Percentiles rank a stretch among this genome's conserved stretches.
phyloP scores from a whole-genome alignment of 2,329 filamentous ascomycete species.

The Mycogone perniciosa region DNA sequence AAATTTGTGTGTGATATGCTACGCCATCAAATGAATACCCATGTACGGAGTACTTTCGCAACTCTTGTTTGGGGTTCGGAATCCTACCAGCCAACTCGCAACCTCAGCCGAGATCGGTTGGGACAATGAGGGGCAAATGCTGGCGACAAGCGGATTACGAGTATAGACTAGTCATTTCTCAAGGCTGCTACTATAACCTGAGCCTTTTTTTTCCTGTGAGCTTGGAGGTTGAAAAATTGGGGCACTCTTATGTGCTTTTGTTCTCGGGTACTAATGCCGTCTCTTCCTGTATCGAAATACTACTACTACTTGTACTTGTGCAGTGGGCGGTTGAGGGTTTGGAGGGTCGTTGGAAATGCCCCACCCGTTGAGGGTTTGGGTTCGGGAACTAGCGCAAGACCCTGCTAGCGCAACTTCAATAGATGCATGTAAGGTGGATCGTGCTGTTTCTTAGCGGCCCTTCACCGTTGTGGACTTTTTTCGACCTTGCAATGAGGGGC shows the following conservation, averaged over 20 bases:
- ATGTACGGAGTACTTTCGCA: too few relatives aligned
- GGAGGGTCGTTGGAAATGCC: constrained; percentile 23
- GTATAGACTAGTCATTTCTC: too few relatives aligned
- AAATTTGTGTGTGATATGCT: too few relatives aligned
- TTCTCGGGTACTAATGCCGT: too few relatives aligned
- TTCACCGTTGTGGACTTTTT: constrained; percentile 4
- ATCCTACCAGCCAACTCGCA: neutral
- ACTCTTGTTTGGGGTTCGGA: too few relatives aligned
- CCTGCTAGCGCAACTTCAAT: constrained; percentile 22
- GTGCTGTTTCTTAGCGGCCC: neutral
- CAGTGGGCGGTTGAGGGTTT: neutral
- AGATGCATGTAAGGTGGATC: constrained; percentile 21
- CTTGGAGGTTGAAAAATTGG: too few relatives aligned
- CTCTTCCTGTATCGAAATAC: too few relatives aligned
- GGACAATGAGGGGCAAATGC: neutral
- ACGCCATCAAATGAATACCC: too few relatives aligned
- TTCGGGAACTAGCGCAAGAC: constrained; percentile 26
- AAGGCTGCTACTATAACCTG: too few relatives aligned
- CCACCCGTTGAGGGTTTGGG: constrained; percentile 17
- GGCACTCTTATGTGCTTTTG: too few relatives aligned
- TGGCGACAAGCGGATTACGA: neutral
- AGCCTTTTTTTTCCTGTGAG: too few relatives aligned
- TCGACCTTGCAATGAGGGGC: neutral
- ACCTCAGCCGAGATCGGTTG: neutral
- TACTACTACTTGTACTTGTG: too few relatives aligned